Evolutionary conservation across 106 monocot species (phyloP).

Genomic region (Dendrobium nobile): DNA sequence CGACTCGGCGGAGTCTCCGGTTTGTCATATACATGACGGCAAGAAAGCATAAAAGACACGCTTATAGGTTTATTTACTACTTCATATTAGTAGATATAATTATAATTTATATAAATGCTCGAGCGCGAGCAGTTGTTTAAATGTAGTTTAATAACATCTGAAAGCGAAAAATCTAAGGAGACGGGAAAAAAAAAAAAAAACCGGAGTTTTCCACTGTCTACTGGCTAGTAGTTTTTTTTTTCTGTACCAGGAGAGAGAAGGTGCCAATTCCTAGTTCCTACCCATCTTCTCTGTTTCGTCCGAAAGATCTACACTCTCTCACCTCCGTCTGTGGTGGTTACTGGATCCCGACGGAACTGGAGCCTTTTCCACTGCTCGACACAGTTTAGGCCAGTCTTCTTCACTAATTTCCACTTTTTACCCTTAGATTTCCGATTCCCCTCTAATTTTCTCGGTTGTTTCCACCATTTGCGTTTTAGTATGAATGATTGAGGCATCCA

Average conservation of each 20-base stretch:
- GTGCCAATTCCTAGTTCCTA: neutral
- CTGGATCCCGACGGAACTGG: neutral
- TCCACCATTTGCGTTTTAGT: too few species aligned
- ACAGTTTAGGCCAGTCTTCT: neutral
- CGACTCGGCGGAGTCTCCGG: too few species aligned
- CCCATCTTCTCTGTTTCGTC: neutral
- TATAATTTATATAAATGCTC: neutral
- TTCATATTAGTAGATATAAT: neutral
- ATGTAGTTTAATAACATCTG: neutral
- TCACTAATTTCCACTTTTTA: neutral
- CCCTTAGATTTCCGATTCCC: neutral
- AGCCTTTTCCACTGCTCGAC: neutral
- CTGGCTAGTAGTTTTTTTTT: neutral
- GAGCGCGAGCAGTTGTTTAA: neutral
- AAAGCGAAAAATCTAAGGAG: neutral
- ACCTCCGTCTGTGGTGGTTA: neutral
- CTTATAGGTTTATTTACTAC: too few species aligned
- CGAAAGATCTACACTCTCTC: slow-evolving; percentile 3
- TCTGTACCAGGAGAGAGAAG: neutral
- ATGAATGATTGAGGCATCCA: neutral
- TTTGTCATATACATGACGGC: too few species aligned
- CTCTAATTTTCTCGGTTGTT: neutral
- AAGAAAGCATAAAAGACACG: too few species aligned
- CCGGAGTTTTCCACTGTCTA: neutral
- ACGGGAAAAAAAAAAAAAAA: neutral